Base-by-base conservation (phyloP, 306 rosid genomes). In the Fragaria iinumae region DNA sequence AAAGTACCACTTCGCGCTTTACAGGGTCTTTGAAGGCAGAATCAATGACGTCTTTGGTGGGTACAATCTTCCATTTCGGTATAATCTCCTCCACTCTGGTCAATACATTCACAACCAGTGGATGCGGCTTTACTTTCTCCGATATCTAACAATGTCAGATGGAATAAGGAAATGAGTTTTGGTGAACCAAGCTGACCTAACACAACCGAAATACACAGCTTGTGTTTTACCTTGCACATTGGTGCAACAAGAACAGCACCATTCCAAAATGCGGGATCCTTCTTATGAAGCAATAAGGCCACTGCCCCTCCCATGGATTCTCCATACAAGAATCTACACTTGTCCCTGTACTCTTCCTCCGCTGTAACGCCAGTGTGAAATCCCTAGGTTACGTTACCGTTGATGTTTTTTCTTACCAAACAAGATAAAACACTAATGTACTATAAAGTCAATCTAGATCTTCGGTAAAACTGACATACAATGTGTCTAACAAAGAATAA, bases 281-380 rank as follows among this genome's bases (percentile, higher is more conserved):
- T 92, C 80, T 75, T 88, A 83, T 95, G 99, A 77, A 95, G 73
- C 4, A 90, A 64, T 43, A 95, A 74, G 76, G 90, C 60, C 53
- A 92, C 97, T 10, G 93, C 91, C 36, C 97, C 99, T 76, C 99
- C 99, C 99, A 92, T 95, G 48, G 99, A 90, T 64, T 95, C 99
- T 60, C 99, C 97, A 53, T 90, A 92, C 83, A 95, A 86, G 85
- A 90, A 90, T 84, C 84, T 89, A 59, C 80, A 43, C 76, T 87
- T 95, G 60, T 74, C 81, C 57, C 48, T 81, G 79, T 84, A 90
- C 53, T 86, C 91, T 44, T 77, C 83, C 67, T 82, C 79, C 47
- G 57, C 99, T 95, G 85, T 47, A 8, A 43, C 0, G 11, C 60
- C 59, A 45, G 11, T 16, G 11, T 16, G 11, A 72, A 72, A 72